phyloP scores from a whole-genome alignment of 257 asterid genomes.

The Osmanthus fragrans region DNA sequence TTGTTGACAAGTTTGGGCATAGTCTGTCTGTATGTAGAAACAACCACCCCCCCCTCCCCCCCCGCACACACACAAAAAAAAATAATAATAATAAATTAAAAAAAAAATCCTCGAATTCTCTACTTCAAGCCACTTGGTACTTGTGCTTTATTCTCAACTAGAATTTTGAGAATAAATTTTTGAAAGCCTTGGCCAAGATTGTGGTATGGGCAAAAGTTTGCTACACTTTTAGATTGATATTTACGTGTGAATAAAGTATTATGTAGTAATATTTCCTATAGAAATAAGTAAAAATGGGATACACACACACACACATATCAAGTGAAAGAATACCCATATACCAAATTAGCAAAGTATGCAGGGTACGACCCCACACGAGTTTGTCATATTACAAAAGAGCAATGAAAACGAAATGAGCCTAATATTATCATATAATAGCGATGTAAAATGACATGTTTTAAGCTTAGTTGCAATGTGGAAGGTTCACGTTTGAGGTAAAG shows the following conservation, averaged over 20 bases:
- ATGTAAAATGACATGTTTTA: no score
- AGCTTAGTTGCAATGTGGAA: neutral
- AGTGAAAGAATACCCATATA: neutral
- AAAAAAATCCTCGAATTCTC: no score
- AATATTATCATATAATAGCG: no score
- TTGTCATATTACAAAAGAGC: no score
- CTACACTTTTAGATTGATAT: neutral
- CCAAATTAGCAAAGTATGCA: neutral
- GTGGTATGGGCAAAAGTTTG: slow-evolving; percentile 26
- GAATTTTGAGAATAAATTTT: neutral
- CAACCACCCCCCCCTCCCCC: no score
- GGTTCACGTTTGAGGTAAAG: neutral
- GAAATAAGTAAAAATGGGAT: neutral
- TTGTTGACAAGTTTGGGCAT: neutral
- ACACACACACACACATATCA: no score
- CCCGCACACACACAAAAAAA: neutral
- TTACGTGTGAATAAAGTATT: neutral
- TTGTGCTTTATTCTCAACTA: neutral
- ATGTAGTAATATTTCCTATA: neutral
- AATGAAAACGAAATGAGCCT: no score
- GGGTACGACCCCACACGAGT: neutral
- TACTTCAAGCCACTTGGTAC: no score
- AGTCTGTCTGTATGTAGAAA: no score
- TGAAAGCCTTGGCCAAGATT: slow-evolving; percentile 23
- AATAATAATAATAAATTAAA: fast-evolving